Conservation (phyloP, 2,329 filamentous ascomycete genomes). For the Leptosphaerulina australis region DNA sequence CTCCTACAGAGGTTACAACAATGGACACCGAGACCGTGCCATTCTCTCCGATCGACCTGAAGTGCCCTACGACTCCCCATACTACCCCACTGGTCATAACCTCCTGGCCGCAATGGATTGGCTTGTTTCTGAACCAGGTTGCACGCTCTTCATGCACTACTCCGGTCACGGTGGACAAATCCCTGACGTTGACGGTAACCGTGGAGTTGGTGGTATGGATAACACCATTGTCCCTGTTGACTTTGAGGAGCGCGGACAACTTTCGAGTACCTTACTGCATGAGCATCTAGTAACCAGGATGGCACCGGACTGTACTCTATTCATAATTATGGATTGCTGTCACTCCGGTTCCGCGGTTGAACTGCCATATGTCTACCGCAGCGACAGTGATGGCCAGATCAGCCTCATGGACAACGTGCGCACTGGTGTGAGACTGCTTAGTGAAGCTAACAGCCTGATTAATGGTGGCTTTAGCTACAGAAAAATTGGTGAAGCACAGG, state of each 20-base stretch:
- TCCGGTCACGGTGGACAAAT: constrained; percentile 65
- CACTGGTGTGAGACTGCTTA: constrained; percentile 57
- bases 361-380: constrained; percentile 63
- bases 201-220: constrained; percentile 44
- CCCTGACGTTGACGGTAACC: constrained; percentile 51
- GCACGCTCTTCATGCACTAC: constrained; percentile 63
- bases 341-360: constrained; percentile 66
- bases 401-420: constrained; percentile 62
- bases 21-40: constrained; percentile 52
- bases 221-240: constrained; percentile 63
- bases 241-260: constrained; percentile 59
- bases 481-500: constrained; percentile 58
- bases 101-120: constrained; percentile 62
- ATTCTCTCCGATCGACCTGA: constrained; percentile 52
- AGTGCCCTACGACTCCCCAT: constrained; percentile 39
- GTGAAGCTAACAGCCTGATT: constrained; percentile 58
- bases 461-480: constrained; percentile 58
- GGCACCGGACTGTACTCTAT: constrained; percentile 58
- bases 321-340: constrained; percentile 66
- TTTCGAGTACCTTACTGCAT: constrained; percentile 60
- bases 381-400: constrained; percentile 62
- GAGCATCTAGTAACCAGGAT: constrained; percentile 59
- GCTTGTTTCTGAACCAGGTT: constrained; percentile 61
- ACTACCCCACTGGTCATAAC: constrained; percentile 52
- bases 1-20: constrained; percentile 51